Conservation (phyloP, 495 filamentous ascomycete species). For the Neurospora sp. region DNA sequence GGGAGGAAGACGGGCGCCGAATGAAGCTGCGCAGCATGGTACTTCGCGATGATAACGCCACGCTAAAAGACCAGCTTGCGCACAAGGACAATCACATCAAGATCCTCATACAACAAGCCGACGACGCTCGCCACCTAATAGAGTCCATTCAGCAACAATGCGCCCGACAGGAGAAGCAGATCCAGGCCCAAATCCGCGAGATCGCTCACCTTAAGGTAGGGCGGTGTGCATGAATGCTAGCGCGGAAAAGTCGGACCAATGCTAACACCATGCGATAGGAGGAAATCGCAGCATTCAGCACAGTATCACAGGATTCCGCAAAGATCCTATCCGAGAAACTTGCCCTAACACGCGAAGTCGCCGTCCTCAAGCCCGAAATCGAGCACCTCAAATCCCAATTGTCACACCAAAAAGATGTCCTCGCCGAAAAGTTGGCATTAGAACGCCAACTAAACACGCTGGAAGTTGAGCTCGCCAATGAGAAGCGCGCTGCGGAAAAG, state of each 20-base stretch:
- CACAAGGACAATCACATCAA: constrained; percentile 47
- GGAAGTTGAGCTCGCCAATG: constrained; percentile 70
- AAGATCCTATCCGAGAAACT: constrained; percentile 70
- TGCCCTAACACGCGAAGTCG: constrained; percentile 59
- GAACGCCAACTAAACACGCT: constrained; percentile 63
- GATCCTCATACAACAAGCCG: constrained; percentile 46
- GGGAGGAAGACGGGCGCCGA: constrained; percentile 58
- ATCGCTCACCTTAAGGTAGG: constrained; percentile 57
- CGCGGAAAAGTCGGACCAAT: not conserved
- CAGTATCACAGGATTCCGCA: constrained; percentile 53
- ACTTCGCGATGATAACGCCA: constrained; percentile 55
- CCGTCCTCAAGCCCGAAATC: constrained; percentile 61
- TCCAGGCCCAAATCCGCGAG: constrained; percentile 51
- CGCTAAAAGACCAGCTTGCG: constrained; percentile 26
- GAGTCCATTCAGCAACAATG: constrained; percentile 45
- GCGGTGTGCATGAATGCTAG: not conserved
- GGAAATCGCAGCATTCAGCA: constrained; percentile 54
- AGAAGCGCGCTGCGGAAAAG: constrained; percentile 58
- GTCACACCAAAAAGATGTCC: constrained; percentile 49
- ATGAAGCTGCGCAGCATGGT: constrained; percentile 56
- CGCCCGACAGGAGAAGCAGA: constrained; percentile 43
- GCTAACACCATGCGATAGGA: constrained; percentile 36
- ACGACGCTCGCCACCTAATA: constrained; percentile 48
- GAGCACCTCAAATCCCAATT: constrained; percentile 68
- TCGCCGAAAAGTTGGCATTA: constrained; percentile 66